phyloP scores from a whole-genome alignment of 768 basidiomycete genomes.

The Amanita rimosa region DNA sequence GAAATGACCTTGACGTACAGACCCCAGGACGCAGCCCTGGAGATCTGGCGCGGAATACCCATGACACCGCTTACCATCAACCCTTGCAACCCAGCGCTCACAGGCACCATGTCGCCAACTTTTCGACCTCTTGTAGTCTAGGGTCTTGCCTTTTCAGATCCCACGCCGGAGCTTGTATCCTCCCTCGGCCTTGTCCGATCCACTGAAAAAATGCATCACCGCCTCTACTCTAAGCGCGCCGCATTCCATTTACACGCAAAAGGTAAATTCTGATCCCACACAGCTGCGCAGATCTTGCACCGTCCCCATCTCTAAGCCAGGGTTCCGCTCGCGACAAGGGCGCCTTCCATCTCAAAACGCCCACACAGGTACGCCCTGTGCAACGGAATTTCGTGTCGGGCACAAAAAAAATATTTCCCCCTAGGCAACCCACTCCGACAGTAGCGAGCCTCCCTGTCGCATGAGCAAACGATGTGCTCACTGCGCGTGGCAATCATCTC shows the following conservation, averaged over 20 bases:
- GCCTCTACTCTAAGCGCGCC: not conserved
- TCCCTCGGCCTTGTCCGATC: slow-evolving; percentile 40
- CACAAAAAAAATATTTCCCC: slow-evolving; percentile 13
- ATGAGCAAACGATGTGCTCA: not conserved
- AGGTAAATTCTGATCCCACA: not conserved
- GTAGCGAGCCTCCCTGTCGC: slow-evolving; percentile 14
- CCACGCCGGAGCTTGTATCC: slow-evolving; percentile 34
- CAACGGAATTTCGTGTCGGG: slow-evolving; percentile 5
- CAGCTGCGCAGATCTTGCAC: not conserved
- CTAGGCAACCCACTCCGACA: slow-evolving; percentile 17
- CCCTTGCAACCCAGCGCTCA: slow-evolving; percentile 31
- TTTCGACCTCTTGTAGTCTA: slow-evolving; percentile 32
- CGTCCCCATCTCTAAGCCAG: not conserved
- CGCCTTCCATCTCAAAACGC: not conserved
- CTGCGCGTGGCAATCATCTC: slow-evolving; percentile 5
- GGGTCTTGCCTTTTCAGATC: slow-evolving; percentile 29
- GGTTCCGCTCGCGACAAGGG: not conserved
- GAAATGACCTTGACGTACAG: slow-evolving; percentile 30
- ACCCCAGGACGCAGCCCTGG: slow-evolving; percentile 33
- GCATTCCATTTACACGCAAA: slow-evolving; percentile 1
- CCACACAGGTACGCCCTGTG: not conserved
- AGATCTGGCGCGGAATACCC: slow-evolving; percentile 34
- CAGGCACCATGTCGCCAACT: slow-evolving; percentile 31
- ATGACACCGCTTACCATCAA: slow-evolving; percentile 30
- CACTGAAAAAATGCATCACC: slow-evolving; percentile 16